These are phyloP conservation scores for Shiraia bambusicola DNA, from an alignment of 2,329 filamentous ascomycete species.

Conservation along the genomic window DNA sequence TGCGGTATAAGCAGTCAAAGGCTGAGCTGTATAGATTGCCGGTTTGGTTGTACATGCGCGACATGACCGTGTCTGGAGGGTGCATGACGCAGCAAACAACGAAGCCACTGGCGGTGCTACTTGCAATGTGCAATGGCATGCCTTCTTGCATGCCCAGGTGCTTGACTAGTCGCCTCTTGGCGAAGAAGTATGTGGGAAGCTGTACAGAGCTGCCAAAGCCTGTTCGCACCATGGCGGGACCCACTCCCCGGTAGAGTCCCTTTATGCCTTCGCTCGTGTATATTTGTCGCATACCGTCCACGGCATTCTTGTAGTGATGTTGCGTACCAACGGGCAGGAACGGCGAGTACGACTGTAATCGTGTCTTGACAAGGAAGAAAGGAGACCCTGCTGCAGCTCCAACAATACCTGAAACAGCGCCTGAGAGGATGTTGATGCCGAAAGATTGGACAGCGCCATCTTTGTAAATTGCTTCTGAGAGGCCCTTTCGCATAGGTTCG, in stretches of 20 bases:
- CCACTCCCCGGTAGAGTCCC: slow-evolving; percentile 87
- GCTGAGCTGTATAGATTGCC: slow-evolving; percentile 94
- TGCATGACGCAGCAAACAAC: slow-evolving; percentile 99
- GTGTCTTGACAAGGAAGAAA: slow-evolving; percentile 97
- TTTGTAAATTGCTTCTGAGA: slow-evolving; percentile 70
- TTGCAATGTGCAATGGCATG: slow-evolving; percentile 81
- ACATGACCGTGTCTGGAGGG: slow-evolving; percentile 98
- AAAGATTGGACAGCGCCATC: slow-evolving; percentile 78
- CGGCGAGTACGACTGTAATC: slow-evolving; percentile 89
- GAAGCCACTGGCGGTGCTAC: slow-evolving; percentile 87
- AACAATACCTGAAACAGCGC: slow-evolving; percentile 83
- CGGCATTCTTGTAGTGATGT: slow-evolving; percentile 83
- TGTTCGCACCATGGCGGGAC: slow-evolving; percentile 91
- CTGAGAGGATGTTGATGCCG: slow-evolving; percentile 89
- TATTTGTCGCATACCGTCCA: slow-evolving; percentile 81
- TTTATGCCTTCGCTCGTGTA: slow-evolving; percentile 72
- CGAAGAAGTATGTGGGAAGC: slow-evolving; percentile 96
- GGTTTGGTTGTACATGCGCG: slow-evolving; percentile 96
- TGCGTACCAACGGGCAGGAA: slow-evolving; percentile 96
- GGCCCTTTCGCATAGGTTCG: slow-evolving; percentile 78
- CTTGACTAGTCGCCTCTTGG: slow-evolving; percentile 79
- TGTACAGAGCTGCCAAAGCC: slow-evolving; percentile 96
- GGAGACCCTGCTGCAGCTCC: slow-evolving; percentile 91
- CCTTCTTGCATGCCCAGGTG: slow-evolving; percentile 91
- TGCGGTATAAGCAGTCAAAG: slow-evolving; percentile 89